phyloP scores from a whole-genome alignment of 352 stramenopile species.

The Pythium guiyangense region DNA sequence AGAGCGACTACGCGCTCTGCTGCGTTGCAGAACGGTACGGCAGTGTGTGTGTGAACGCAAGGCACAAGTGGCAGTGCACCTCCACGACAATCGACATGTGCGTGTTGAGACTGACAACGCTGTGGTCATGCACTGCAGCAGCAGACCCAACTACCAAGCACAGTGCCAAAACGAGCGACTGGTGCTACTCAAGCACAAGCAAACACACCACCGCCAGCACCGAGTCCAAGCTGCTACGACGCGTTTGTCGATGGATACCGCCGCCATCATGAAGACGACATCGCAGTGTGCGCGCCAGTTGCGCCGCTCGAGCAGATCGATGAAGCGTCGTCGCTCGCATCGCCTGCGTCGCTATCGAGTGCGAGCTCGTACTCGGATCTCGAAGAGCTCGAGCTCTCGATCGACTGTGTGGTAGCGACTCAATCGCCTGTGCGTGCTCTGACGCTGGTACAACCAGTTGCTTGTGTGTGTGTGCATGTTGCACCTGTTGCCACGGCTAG shows the following conservation, averaged over 20 bases:
- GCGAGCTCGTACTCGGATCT: slow-evolving; percentile 6
- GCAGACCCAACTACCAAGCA: not conserved
- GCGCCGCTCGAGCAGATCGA: no score
- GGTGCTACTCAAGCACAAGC: not conserved
- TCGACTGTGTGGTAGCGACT: not conserved
- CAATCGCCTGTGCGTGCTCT: not conserved
- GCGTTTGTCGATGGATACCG: slow-evolving; percentile 30
- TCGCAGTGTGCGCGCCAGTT: no score
- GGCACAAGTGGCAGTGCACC: no score
- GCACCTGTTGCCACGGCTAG: no score
- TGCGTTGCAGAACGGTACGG: slow-evolving; percentile 6
- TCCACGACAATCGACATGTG: no score
- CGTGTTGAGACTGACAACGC: no score
- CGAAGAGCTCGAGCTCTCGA: slow-evolving; percentile 7
- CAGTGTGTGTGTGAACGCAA: no score
- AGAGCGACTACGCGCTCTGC: slow-evolving; percentile 23
- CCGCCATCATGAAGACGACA: slow-evolving; percentile 1
- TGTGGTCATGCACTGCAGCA: not conserved
- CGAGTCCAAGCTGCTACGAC: slow-evolving; percentile 28
- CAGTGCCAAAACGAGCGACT: not conserved
- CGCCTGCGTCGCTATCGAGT: slow-evolving; percentile 11
- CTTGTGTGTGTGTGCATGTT: no score
- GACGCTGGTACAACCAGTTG: no score
- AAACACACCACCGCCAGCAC: slow-evolving; percentile 7
- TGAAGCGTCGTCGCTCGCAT: no score